These are phyloP conservation scores for Lactuca saligna DNA, from an alignment of 129 eudicot genomes.

Conservation along the genomic window DNA sequence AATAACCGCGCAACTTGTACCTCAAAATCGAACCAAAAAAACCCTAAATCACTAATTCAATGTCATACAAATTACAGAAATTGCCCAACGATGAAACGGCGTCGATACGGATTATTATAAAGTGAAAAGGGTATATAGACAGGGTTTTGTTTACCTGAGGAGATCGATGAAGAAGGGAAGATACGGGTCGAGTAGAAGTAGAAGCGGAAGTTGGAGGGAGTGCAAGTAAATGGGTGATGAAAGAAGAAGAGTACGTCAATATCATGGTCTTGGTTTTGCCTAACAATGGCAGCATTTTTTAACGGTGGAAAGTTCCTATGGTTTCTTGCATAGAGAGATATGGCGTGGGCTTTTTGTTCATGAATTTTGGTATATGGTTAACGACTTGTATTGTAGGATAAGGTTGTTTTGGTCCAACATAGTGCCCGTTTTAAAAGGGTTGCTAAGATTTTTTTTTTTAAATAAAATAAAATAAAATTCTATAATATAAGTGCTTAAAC, in stretches of 20 bases:
- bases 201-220: conserved; percentile 24
- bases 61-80: conserved; percentile 8
- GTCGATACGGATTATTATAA: background rate
- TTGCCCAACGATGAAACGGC: background rate
- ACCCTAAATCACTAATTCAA: conserved; percentile 39
- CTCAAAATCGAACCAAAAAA: conserved; percentile 40
- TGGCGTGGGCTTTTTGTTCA: background rate
- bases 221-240: conserved; percentile 43
- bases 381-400: no score
- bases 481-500: no score
- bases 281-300: conserved; percentile 42
- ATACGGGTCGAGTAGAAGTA: conserved; percentile 26
- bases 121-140: background rate
- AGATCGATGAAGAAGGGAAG: conserved; percentile 18
- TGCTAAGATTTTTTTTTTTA: no score
- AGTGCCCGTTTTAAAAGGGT: no score
- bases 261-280: conserved; percentile 62
- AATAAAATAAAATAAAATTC: no score
- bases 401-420: no score
- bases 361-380: background rate
- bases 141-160: conserved; percentile 33
- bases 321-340: background rate
- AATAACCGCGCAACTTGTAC: conserved; percentile 33
- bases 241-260: conserved; percentile 32
- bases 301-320: conserved; percentile 4